Evolutionary conservation across 2,329 filamentous ascomycete species (phyloP).

Genomic region (Xylariaceae sp.): DNA sequence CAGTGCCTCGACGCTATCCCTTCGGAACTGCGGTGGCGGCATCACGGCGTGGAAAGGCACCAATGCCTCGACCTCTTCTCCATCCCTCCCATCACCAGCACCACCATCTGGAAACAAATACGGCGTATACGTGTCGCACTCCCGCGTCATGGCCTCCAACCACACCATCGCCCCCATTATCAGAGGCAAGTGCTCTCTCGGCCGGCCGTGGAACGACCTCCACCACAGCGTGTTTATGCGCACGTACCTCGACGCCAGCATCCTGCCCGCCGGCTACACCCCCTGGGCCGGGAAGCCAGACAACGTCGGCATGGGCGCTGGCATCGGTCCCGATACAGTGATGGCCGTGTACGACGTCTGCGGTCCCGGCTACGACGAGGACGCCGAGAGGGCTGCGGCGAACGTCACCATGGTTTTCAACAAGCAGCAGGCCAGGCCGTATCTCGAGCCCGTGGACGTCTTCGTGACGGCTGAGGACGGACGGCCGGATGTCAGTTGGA

Average conservation of each 20-base stretch:
- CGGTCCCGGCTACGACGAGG: constrained; percentile 19
- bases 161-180: constrained; percentile 32
- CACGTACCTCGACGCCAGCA: constrained; percentile 49
- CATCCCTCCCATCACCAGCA: too few relatives aligned
- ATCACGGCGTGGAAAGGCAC: constrained; percentile 64
- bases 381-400: constrained; percentile 16
- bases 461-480: constrained; percentile 19
- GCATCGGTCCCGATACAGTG: constrained; percentile 16
- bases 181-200: constrained; percentile 48
- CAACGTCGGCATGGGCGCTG: constrained; percentile 12
- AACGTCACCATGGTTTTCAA: constrained; percentile 17
- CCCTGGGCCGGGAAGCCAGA: constrained; percentile 40
- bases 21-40: constrained; percentile 59
- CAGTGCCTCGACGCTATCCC: constrained; percentile 45
- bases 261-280: constrained; percentile 50
- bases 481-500: constrained; percentile 20
- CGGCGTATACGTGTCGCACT: constrained; percentile 58
- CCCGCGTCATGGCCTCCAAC: constrained; percentile 51
- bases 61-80: too few relatives aligned
- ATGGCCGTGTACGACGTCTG: constrained; percentile 20
- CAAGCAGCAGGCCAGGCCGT: constrained; percentile 12
- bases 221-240: constrained; percentile 54
- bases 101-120: constrained; percentile 61
- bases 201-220: constrained; percentile 56
- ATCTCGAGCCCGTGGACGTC: constrained; percentile 18